Base-by-base conservation (phyloP, 2,329 filamentous ascomycete species). In the Elsinoe ampelina region DNA sequence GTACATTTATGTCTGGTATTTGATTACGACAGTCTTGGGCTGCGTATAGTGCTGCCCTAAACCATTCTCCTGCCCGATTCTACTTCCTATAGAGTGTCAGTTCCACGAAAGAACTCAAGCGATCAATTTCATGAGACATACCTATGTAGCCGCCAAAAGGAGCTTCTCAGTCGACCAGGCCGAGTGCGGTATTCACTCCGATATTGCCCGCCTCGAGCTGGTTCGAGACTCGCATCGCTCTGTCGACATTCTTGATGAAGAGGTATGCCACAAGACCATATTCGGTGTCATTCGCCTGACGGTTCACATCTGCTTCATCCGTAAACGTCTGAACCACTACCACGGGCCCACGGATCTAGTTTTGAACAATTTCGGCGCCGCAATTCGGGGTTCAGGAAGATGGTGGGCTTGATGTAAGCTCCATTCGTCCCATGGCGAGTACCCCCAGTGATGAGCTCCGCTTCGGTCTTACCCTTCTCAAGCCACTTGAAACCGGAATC, bases 331-430 rank as follows among this genome's bases (percentile, higher is more conserved):
- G 66, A 32, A 72, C 66, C 8, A 63, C 57, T 12, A 69, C 65
- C 3, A 72, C 67, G 0, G 72, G 68, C 3, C 71, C 70, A 50
- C 73, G 71, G 22, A 72, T 67, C 58, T 73, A 69, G 51, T 71
- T 64, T 35, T 63, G 67, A 13, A 64, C 59, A 11, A 70, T 65
- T 32, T 62, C 69, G 1, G 71, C 68, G 32, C 70, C 63, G 59
- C n/a, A 75, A 71, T 11, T 72, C 67, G 3, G 71, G 67, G 48
- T 74, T 64, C n/a, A 70, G 62, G 65, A 77, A 77, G 38, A 78
- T 71, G 8, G 73, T 73, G 1, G 76, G 75, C 58, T 71, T 68
- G 22, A 79, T 67, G 11, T 55, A 15, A 35, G 10, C 26, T 6
- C 15, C 11, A 39, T 17, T 17, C 3, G 22, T 13, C 13, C 2